phyloP scores from a whole-genome alignment of 2,329 filamentous ascomycete species.

The Fusarium fracticaudum region DNA sequence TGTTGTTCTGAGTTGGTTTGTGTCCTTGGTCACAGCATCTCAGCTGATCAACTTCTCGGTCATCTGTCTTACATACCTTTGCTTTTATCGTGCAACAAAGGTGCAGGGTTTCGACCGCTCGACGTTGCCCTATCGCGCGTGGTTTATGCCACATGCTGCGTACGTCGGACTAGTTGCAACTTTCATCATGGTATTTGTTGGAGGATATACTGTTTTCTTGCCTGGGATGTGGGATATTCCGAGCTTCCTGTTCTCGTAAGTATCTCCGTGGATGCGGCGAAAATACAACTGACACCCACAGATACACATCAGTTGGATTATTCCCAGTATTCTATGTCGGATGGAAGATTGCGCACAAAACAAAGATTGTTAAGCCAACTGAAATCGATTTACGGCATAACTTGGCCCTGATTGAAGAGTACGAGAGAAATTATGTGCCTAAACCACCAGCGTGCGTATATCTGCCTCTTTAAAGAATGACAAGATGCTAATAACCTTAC shows the following conservation, averaged over 20 bases:
- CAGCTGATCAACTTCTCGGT: constrained; percentile 78
- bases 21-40: constrained; percentile 75
- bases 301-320: constrained; percentile 7
- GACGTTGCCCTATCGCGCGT: constrained; percentile 74
- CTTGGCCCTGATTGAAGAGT: constrained; percentile 4
- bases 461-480: rapidly evolving
- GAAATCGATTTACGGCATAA: constrained; percentile 3
- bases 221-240: constrained; percentile 73
- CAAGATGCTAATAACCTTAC: neutral
- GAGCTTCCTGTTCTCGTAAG: constrained; percentile 77
- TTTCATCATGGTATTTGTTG: constrained; percentile 77
- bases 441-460: constrained; percentile 2
- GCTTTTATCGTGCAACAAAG: constrained; percentile 74
- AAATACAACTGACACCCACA: neutral
- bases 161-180: constrained; percentile 72
- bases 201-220: constrained; percentile 80
- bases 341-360: constrained; percentile 17
- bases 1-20: constrained; percentile 77
- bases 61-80: constrained; percentile 76
- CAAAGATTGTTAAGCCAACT: neutral
- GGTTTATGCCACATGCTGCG: constrained; percentile 76
- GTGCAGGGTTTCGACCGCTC: constrained; percentile 75
- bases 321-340: constrained; percentile 7
- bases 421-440: neutral
- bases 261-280: neutral